phyloP scores from a whole-genome alignment of 2,329 filamentous ascomycete genomes.

The Aspergillus persii region DNA sequence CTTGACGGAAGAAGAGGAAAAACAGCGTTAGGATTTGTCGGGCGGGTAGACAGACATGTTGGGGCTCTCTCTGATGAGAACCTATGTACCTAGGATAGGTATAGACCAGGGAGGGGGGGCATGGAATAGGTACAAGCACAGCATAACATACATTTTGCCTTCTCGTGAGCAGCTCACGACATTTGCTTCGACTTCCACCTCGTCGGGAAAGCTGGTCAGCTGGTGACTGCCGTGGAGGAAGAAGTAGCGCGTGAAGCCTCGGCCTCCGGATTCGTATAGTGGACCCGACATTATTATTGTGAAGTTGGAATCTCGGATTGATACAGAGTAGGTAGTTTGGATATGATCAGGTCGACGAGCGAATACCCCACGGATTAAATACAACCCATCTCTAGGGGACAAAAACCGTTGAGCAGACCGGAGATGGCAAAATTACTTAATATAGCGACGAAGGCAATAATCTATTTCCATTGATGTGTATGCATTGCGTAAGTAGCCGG shows the following conservation, averaged over 20 bases:
- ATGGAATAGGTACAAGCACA: neutral
- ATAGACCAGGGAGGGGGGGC: too few species aligned
- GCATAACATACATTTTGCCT: neutral
- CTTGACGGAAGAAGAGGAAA: neutral
- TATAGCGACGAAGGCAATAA: too few species aligned
- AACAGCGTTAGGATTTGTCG: neutral
- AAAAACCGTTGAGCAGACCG: too few species aligned
- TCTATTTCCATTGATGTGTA: neutral
- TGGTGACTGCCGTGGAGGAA: slow-evolving; percentile 3
- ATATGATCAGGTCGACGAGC: too few species aligned
- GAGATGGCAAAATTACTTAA: too few species aligned
- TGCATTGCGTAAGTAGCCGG: neutral
- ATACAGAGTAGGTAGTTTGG: too few species aligned
- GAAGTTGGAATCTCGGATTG: too few species aligned
- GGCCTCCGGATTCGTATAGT: slow-evolving; percentile 2
- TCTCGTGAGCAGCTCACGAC: neutral
- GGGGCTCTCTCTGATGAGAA: neutral
- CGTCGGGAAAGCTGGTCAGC: neutral
- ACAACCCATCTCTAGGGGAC: too few species aligned
- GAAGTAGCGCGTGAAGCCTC: slow-evolving; percentile 5
- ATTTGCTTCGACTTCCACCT: slow-evolving; percentile 1
- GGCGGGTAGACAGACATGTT: too few species aligned
- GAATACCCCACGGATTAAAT: too few species aligned
- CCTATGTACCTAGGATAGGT: too few species aligned
- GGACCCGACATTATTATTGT: neutral